Percentiles rank a stretch among this genome's conserved stretches.
Evolutionary conservation across 805 yeast species (phyloP).

Genomic region (Ogataea thermomethanolica): DNA sequence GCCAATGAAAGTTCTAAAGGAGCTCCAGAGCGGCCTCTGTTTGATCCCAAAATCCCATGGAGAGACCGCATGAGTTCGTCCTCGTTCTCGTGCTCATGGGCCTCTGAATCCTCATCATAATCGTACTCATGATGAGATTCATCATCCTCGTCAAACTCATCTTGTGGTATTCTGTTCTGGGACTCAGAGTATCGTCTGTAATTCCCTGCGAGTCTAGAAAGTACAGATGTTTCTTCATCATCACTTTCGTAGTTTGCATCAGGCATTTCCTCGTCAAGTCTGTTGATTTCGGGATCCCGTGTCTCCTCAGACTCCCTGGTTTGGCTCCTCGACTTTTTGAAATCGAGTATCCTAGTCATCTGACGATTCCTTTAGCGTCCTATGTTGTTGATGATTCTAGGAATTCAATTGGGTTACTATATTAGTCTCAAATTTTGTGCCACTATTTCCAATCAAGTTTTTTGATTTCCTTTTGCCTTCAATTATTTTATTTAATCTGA

Average conservation of each 20-base stretch:
- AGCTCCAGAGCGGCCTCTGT: constrained; percentile 4
- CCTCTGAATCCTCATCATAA: constrained; percentile 9
- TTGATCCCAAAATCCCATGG: constrained; percentile 14
- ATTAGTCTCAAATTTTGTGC: no score
- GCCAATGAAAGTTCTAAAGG: constrained; percentile 9
- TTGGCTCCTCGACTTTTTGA: constrained; percentile 9
- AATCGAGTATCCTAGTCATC: constrained; percentile 5
- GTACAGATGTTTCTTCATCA: constrained; percentile 25
- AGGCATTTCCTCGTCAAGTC: constrained; percentile 29
- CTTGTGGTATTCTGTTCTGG: constrained; percentile 11
- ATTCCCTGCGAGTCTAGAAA: constrained; percentile 40
- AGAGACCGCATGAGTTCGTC: constrained; percentile 19
- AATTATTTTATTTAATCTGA: not conserved
- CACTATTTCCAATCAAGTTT: not conserved
- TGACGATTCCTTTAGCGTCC: not conserved
- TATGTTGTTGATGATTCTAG: not conserved
- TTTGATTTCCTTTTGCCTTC: constrained; percentile 16
- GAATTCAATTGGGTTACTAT: no score
- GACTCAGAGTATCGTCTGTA: constrained; percentile 34
- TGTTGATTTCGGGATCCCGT: constrained; percentile 16
- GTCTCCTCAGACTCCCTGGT: constrained; percentile 1
- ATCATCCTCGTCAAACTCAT: constrained; percentile 7
- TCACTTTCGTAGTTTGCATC: constrained; percentile 25
- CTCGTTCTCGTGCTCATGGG: constrained; percentile 20
- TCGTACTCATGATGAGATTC: constrained; percentile 17